Evolutionary conservation across 2,329 filamentous ascomycete species (phyloP).

Genomic region (Aspergillus flavus): DNA sequence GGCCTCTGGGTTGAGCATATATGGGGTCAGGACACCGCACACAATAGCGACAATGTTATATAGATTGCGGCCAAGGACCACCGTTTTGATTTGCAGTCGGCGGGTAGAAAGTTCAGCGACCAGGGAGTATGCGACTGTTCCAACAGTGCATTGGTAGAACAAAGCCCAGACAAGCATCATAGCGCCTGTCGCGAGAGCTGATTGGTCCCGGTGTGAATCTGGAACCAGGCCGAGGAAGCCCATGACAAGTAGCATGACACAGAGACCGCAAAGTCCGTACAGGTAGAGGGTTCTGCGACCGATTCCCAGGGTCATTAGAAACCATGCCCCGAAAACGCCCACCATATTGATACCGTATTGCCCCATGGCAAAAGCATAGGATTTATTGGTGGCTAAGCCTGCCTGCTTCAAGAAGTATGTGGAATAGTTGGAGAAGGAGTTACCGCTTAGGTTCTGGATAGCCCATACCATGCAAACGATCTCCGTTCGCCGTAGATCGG

Average conservation of each 20-base stretch:
- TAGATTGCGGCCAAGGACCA: slow-evolving; percentile 79
- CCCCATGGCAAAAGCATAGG: slow-evolving; percentile 61
- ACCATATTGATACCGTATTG: slow-evolving; percentile 72
- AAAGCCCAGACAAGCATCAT: slow-evolving; percentile 85
- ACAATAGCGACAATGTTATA: slow-evolving; percentile 83
- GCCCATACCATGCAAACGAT: slow-evolving; percentile 68
- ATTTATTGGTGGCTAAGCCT: slow-evolving; percentile 51
- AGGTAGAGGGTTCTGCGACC: slow-evolving; percentile 78
- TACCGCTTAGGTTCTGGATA: slow-evolving; percentile 66
- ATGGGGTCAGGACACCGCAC: slow-evolving; percentile 79
- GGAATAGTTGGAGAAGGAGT: slow-evolving; percentile 66
- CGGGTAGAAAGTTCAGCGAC: slow-evolving; percentile 83
- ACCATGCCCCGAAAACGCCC: slow-evolving; percentile 80
- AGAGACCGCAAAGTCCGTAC: slow-evolving; percentile 73
- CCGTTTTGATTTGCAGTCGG: slow-evolving; percentile 86
- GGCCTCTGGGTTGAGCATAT: slow-evolving; percentile 85
- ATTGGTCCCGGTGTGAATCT: slow-evolving; percentile 58
- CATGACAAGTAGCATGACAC: slow-evolving; percentile 75
- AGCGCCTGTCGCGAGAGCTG: slow-evolving; percentile 75
- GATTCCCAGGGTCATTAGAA: slow-evolving; percentile 72
- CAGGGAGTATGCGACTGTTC: slow-evolving; percentile 86
- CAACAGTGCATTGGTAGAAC: slow-evolving; percentile 83
- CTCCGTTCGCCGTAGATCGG: slow-evolving; percentile 76
- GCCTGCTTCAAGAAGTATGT: slow-evolving; percentile 63
- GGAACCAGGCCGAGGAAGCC: slow-evolving; percentile 81